Evolutionary conservation across 2,329 filamentous ascomycete species (phyloP), one percentile per base, ranked within the genome.

Genomic region (Fusarium sambucinum): DNA sequence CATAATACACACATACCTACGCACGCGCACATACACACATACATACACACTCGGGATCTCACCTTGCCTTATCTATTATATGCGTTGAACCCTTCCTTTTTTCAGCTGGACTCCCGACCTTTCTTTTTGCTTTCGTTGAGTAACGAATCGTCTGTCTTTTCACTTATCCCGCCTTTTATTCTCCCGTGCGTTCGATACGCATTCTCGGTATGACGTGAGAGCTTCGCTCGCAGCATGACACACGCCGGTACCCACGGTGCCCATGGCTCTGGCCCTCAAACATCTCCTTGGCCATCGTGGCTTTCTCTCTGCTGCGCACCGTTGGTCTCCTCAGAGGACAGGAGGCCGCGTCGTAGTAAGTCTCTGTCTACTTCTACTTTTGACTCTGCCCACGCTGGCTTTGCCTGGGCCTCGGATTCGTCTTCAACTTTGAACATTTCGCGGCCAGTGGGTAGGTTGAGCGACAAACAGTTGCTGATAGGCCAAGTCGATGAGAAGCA

Each of bases 231-330:
- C 75, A 78, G 73, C 65, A 84, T 83, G 81, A 82, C 78, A 75
- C 69, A 74, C 69, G 75, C 80, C 74, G 79, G 77, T 76, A 78
- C 77, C 73, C 79, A 82, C 73, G 75, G 82, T 66, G 74, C 76
- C 74, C 80, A 82, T 74, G 75, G 82, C 63, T 73, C 76, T 74
- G 79, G 82, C 63, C 73, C 76, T 74, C 79, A 79, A 73, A 76
- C 79, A 73, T 76, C 70, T 56, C 45, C 78, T 45, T 80, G 80
- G 73, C 72, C 79, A 62, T 83, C 83, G 64, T 86, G 83, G 82
- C 78, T 86, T 62, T 78, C 80, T 59, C 77, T 79, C 58, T 86
- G 84, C 73, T 86, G 84, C 73, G 73, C 75, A 66, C 79, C 81
- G 65, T 72, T 80, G 64, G 72, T 76, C 58, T 78, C 78, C 71